Percentiles rank a stretch among this genome's conserved stretches.
Evolutionary conservation across 2,329 filamentous ascomycete genomes (phyloP).

Genomic region (Aspergillus awamori): DNA sequence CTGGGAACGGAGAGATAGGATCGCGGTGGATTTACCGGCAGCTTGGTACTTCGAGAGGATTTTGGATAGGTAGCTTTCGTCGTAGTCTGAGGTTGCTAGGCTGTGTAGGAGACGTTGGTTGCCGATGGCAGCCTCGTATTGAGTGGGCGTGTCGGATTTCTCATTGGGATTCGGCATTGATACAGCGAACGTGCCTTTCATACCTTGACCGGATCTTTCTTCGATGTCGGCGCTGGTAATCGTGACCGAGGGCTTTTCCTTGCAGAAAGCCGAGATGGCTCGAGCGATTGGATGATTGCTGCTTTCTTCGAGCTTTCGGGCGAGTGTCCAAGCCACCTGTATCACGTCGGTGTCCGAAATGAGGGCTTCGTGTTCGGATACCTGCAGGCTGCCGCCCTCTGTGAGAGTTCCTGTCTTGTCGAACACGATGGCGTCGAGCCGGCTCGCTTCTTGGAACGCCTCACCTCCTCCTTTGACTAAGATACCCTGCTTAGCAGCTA

Average conservation of each 20-base stretch:
- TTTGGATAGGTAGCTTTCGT: conserved; percentile 39
- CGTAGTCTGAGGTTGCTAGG: conserved; percentile 32
- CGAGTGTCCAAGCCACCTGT: conserved; percentile 48
- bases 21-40: conserved; percentile 48
- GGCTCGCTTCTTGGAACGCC: conserved; percentile 81
- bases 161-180: conserved; percentile 20
- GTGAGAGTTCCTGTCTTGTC: conserved; percentile 89
- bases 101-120: conserved; percentile 57
- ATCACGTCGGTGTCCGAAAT: conserved; percentile 36
- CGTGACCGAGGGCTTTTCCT: conserved; percentile 26
- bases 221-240: conserved; percentile 47
- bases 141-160: conserved; percentile 20
- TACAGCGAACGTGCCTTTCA: conserved; percentile 55
- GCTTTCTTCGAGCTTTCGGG: conserved; percentile 58
- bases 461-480: conserved; percentile 82
- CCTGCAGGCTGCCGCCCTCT: conserved; percentile 60
- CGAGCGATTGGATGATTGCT: conserved; percentile 63
- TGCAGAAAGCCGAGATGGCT: conserved; percentile 57
- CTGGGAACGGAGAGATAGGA: conserved; percentile 41
- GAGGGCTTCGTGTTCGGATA: conserved; percentile 55
- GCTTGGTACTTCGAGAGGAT: conserved; percentile 45
- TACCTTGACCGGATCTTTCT: conserved; percentile 61
- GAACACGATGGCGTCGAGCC: conserved; percentile 77
- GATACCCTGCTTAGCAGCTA: conserved; percentile 78
- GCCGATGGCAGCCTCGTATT: conserved; percentile 57